These are phyloP conservation scores for Malassezia furfur DNA, from an alignment of 1,284 basidiomycete genomes.

Conservation along the genomic window DNA sequence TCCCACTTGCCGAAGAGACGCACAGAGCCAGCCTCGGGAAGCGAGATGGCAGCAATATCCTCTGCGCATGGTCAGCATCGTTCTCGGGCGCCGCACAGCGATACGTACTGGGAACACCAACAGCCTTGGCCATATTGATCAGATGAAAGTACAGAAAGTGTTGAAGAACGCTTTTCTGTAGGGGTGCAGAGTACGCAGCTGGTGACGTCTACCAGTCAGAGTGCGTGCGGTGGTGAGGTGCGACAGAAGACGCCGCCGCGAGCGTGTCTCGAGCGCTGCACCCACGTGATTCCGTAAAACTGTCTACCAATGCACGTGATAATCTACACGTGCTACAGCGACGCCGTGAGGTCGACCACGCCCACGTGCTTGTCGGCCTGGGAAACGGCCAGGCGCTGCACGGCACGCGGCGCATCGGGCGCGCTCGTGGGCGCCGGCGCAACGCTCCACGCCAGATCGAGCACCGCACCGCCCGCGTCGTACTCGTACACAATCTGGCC, in stretches of 20 bases:
- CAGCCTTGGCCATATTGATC: slow-evolving; percentile 33
- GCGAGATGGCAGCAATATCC: slow-evolving; percentile 40
- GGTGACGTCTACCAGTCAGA: slow-evolving; percentile 16
- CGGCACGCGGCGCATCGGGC: background rate
- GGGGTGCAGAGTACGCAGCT: slow-evolving; percentile 9
- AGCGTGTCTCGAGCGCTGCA: background rate
- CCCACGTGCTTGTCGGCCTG: slow-evolving; percentile 37
- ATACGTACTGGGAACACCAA: slow-evolving; percentile 42
- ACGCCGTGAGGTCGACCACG: slow-evolving; percentile 31
- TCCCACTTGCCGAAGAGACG: slow-evolving; percentile 46
- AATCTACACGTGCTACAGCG: background rate
- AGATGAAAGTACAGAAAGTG: slow-evolving; percentile 6
- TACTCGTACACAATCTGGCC: slow-evolving; percentile 16
- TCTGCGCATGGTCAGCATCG: slow-evolving; percentile 24
- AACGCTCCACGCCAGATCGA: slow-evolving; percentile 21
- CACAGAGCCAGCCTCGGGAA: slow-evolving; percentile 42
- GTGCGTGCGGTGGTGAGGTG: slow-evolving; percentile 18
- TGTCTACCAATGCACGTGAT: slow-evolving; percentile 15
- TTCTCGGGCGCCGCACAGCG: background rate
- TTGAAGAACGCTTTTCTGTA: slow-evolving; percentile 8
- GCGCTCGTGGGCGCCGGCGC: background rate
- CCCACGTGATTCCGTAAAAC: slow-evolving; percentile 12
- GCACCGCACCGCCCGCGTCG: slow-evolving; percentile 18
- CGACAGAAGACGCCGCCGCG: slow-evolving; percentile 7
- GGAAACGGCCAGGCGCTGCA: slow-evolving; percentile 36